Conservation (phyloP, 345 rosid species). For the Murraya paniculata region DNA sequence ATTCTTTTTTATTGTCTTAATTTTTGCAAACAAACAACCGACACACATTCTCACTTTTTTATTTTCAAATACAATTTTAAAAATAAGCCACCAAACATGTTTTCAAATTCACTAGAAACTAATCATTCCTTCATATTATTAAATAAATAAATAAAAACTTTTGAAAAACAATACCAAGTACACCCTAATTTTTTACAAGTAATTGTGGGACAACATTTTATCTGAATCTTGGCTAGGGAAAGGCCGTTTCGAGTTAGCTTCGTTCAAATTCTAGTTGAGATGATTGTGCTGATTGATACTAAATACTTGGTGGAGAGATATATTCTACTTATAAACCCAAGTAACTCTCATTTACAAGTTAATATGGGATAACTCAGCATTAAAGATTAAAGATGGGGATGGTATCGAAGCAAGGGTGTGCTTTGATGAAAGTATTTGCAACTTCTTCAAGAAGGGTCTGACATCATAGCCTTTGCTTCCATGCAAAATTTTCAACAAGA, state of each 20-base stretch:
- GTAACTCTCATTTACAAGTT: no score
- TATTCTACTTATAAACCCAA: no score
- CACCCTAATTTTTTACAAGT: constrained; percentile 16
- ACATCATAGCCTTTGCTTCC: neutral
- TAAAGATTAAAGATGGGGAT: neutral
- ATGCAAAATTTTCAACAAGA: neutral
- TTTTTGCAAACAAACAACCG: no score
- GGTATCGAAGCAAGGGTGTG: constrained; percentile 28
- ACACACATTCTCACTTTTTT: no score
- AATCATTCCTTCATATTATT: no score
- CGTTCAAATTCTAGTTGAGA: neutral
- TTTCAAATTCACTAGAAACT: no score
- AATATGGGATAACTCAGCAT: no score
- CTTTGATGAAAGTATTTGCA: constrained; percentile 17
- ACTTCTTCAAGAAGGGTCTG: neutral
- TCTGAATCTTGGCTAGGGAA: constrained; percentile 33
- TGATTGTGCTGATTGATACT: constrained; percentile 9
- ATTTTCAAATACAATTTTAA: no score
- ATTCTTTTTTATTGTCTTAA: no score
- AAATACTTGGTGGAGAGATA: neutral
- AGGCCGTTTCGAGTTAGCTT: constrained; percentile 16
- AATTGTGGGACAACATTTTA: constrained; percentile 19
- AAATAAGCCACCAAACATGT: no score
- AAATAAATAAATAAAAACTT: no score
- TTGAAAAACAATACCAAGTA: no score